These are phyloP conservation scores for Hysterium pulicare DNA, from an alignment of 2,329 filamentous ascomycete species.

Conservation along the genomic window DNA sequence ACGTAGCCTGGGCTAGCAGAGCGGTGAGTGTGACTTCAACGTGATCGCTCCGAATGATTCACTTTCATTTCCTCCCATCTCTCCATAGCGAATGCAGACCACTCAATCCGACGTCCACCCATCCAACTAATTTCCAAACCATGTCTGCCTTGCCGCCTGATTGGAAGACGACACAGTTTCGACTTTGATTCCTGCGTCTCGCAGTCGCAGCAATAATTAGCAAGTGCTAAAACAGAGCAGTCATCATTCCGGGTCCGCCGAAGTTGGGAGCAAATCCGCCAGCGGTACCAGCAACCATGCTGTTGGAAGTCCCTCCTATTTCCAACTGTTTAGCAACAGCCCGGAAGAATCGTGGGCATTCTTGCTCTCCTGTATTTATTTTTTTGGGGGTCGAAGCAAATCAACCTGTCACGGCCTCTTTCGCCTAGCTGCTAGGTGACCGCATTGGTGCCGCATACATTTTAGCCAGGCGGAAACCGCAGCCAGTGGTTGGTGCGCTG, in stretches of 20 bases:
- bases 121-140: background rate
- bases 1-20: background rate
- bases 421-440: background rate
- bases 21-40: conserved; percentile 5
- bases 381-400: no score
- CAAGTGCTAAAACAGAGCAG: background rate
- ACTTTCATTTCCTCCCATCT: no score
- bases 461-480: conserved; percentile 32
- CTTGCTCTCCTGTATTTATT: no score
- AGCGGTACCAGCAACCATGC: conserved; percentile 1
- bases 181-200: no score
- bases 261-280: background rate
- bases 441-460: conserved; percentile 9
- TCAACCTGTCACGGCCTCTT: no score
- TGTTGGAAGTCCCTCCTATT: conserved; percentile 2
- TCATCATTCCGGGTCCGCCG: background rate
- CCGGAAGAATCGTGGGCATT: background rate
- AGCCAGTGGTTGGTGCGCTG: conserved; percentile 16
- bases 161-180: no score
- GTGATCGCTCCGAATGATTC: background rate
- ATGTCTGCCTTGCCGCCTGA: no score
- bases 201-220: no score
- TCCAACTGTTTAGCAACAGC: background rate
- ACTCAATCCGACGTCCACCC: background rate
- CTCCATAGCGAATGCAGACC: background rate